Conservation (phyloP, 1,284 basidiomycete species). For the Apiotrichum sp. region DNA sequence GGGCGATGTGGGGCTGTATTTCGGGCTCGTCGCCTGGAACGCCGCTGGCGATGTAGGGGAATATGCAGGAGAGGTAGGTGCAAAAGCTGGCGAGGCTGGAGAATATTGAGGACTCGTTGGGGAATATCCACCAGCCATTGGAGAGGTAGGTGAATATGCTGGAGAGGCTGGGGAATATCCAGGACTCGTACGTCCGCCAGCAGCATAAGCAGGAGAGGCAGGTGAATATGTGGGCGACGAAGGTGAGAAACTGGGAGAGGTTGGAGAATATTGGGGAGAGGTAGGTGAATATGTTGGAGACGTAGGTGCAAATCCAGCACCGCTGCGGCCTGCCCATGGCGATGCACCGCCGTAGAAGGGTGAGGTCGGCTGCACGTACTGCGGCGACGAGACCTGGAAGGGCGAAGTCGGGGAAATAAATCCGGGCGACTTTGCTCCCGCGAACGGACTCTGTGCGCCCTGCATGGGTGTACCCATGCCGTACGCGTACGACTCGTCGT, state of each 20-base stretch:
- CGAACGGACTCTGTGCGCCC: conserved; percentile 75
- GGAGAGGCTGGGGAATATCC: conserved; percentile 37
- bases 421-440: conserved; percentile 56
- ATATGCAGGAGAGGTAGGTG: conserved; percentile 54
- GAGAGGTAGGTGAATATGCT: conserved; percentile 24
- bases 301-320: conserved; percentile 52
- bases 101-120: conserved; percentile 26
- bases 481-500: conserved; percentile 64
- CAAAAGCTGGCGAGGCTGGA: conserved; percentile 40
- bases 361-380: conserved; percentile 61
- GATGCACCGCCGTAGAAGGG: conserved; percentile 61
- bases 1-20: conserved; percentile 51
- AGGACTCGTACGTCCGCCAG: conserved; percentile 24
- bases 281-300: conserved; percentile 77
- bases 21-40: conserved; percentile 75
- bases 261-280: conserved; percentile 82
- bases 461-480: conserved; percentile 46
- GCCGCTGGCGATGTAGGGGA: conserved; percentile 55
- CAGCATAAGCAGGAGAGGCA: conserved; percentile 70
- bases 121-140: conserved; percentile 20
- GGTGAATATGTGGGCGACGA: conserved; percentile 35
- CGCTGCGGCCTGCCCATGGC: conserved; percentile 57
- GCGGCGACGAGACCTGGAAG: conserved; percentile 47
- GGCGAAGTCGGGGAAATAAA: conserved; percentile 86
- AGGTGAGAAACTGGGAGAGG: conserved; percentile 68